phyloP scores from a whole-genome alignment of 2,329 filamentous ascomycete genomes.

The Grosmannia serpens region DNA sequence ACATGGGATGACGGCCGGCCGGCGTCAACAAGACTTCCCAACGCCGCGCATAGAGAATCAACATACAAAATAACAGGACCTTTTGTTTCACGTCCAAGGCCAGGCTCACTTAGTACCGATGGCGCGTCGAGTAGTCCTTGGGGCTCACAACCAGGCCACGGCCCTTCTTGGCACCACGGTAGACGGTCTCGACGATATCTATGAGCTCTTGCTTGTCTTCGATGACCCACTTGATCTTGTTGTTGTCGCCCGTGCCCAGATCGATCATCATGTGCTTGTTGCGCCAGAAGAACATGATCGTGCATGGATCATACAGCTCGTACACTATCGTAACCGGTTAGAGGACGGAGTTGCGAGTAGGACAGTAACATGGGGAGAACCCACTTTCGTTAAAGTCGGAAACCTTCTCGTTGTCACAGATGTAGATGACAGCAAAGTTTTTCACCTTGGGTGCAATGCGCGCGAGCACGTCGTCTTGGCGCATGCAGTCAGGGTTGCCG shows the following conservation, averaged over 20 bases:
- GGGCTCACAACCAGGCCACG: slow-evolving; percentile 92
- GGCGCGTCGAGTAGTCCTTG: slow-evolving; percentile 65
- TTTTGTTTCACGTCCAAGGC: not conserved
- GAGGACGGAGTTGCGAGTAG: slow-evolving; percentile 28
- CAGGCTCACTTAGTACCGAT: slow-evolving; percentile 41
- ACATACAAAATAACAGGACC: not conserved
- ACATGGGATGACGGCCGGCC: not conserved
- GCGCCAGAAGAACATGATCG: slow-evolving; percentile 78
- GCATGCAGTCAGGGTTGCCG: slow-evolving; percentile 63
- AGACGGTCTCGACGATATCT: slow-evolving; percentile 96
- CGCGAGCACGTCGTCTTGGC: slow-evolving; percentile 86
- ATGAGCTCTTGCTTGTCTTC: slow-evolving; percentile 98
- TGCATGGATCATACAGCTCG: slow-evolving; percentile 61
- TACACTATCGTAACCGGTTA: slow-evolving; percentile 79
- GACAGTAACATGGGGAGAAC: not conserved
- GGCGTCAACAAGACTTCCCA: not conserved
- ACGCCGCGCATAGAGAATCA: not conserved
- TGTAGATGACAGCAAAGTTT: slow-evolving; percentile 86
- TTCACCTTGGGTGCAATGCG: slow-evolving; percentile 87
- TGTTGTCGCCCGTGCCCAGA: slow-evolving; percentile 97
- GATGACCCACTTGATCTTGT: slow-evolving; percentile 37
- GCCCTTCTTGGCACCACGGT: slow-evolving; percentile 96
- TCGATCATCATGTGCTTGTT: slow-evolving; percentile 99
- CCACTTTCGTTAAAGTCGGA: slow-evolving; percentile 68
- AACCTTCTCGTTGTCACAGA: slow-evolving; percentile 84